A percentile compares a stretch with the other conserved stretches of the same genome.
Conservation (phyloP, 192 early-diverging fungal species). For the Backusella psychrophila region DNA sequence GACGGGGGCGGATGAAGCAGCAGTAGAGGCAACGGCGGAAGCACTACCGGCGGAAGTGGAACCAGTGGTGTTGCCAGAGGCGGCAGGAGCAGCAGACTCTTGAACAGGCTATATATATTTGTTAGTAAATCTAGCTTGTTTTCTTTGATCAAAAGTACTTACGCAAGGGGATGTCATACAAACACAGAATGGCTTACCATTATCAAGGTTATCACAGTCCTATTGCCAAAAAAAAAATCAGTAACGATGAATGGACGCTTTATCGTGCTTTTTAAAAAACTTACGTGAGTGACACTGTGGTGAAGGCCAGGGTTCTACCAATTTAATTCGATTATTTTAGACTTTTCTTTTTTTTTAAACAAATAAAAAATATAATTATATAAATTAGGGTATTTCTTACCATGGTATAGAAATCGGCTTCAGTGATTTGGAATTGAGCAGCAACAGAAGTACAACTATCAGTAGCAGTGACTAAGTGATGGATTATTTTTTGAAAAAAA, state of each 20-base stretch:
- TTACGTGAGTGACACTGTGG: constrained; percentile 11
- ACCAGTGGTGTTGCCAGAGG: not conserved
- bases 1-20: not conserved
- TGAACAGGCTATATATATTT: not conserved
- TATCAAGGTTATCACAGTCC: constrained; percentile 15
- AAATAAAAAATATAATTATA: not conserved
- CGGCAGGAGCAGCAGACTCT: not conserved
- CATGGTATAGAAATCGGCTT: constrained; percentile 11
- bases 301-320: constrained; percentile 13
- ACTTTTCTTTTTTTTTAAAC: not conserved
- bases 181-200: constrained; percentile 3
- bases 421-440: constrained; percentile 7
- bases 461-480: not conserved
- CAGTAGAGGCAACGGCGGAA: not conserved
- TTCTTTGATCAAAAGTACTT: not conserved
- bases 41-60: not conserved
- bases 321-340: not conserved
- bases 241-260: not conserved
- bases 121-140: not conserved
- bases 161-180: constrained; percentile 11
- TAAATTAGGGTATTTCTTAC: not conserved
- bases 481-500: not conserved
- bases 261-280: not conserved
- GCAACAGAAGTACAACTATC: constrained; percentile 9
- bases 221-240: not conserved